Evolutionary conservation across 2,329 filamentous ascomycete species (phyloP).

Genomic region (Aspergillus sp.): DNA sequence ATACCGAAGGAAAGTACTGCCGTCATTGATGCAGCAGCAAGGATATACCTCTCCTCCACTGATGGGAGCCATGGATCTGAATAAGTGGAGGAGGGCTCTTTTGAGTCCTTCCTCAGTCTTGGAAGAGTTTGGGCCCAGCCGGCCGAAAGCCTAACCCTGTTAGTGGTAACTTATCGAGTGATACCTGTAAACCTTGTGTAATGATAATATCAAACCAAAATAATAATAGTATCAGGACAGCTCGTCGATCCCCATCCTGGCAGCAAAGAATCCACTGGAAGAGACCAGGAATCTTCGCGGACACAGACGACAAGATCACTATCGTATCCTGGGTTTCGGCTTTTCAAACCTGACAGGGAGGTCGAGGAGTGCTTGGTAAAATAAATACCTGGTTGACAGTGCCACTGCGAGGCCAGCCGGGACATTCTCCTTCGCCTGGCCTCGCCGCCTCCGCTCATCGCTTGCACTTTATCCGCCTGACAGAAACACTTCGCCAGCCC

Average conservation of each 20-base stretch:
- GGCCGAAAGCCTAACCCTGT: slow-evolving; percentile 16
- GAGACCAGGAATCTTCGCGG: background rate
- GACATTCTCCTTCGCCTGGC: background rate
- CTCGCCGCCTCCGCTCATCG: slow-evolving; percentile 6
- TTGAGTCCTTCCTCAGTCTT: background rate
- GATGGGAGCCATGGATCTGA: slow-evolving; percentile 8
- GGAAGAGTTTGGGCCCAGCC: slow-evolving; percentile 1
- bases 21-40: background rate
- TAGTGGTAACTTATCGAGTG: slow-evolving; percentile 7
- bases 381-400: background rate
- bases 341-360: background rate
- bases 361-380: background rate
- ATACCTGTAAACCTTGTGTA: background rate
- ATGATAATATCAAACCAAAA: background rate
- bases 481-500: slow-evolving; percentile 5
- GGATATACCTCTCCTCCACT: slow-evolving; percentile 1
- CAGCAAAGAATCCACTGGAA: background rate
- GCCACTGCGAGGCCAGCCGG: background rate
- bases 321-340: background rate
- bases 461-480: slow-evolving; percentile 7
- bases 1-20: background rate
- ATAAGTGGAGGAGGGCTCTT: background rate
- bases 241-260: slow-evolving; percentile 3
- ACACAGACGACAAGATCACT: background rate
- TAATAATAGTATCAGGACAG: slow-evolving; percentile 4